phyloP scores from a whole-genome alignment of 169 alveolate genomes.

The Eimeria sp. region DNA sequence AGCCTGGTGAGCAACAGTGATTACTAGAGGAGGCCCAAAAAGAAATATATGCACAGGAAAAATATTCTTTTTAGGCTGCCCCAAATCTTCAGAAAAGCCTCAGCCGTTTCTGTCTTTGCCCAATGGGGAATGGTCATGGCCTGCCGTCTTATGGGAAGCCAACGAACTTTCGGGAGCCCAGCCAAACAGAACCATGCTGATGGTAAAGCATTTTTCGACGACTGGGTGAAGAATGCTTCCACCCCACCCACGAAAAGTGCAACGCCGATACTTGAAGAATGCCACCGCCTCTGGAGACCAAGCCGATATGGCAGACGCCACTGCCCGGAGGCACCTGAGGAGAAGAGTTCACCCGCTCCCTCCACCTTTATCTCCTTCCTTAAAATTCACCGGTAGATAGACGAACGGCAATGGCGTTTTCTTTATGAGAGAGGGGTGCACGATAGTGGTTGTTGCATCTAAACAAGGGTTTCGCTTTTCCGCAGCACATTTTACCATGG shows the following conservation, averaged over 20 bases:
- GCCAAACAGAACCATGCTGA: no score
- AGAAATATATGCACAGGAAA: no score
- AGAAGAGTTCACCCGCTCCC: not conserved
- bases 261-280: not conserved
- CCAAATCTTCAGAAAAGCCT: no score
- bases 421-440: not conserved
- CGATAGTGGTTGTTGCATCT: not conserved
- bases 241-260: not conserved
- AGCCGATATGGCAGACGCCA: not conserved
- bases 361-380: not conserved
- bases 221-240: no score
- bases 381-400: not conserved
- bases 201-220: no score
- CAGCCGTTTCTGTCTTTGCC: no score
- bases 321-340: not conserved
- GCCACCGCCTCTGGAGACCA: not conserved
- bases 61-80: no score
- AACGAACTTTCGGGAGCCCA: no score
- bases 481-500: not conserved
- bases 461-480: not conserved
- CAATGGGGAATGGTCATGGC: no score
- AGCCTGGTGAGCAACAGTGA: no score
- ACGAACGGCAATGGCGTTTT: not conserved
- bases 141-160: no score
- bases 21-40: no score